Percentiles rank a stretch among this genome's conserved stretches.
phyloP scores from a whole-genome alignment of 2,329 filamentous ascomycete species.

The Colletotrichum euphorbiae region DNA sequence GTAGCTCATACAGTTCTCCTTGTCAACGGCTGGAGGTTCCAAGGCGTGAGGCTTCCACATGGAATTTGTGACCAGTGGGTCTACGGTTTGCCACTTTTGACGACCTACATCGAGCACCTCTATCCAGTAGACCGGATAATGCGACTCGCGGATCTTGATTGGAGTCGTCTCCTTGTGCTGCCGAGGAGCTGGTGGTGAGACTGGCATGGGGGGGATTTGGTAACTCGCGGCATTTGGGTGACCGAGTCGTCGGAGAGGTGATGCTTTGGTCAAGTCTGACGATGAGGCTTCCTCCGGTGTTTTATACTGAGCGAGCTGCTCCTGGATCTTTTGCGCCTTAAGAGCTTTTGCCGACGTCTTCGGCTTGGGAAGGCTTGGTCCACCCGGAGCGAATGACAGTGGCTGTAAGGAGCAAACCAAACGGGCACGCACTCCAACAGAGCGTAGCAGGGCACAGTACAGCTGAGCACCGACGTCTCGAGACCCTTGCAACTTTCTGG shows the following conservation, averaged over 20 bases:
- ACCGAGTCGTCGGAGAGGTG: constrained; percentile 62
- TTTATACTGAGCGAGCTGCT: constrained; percentile 56
- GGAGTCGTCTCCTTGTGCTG: constrained; percentile 45
- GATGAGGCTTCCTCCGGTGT: constrained; percentile 35
- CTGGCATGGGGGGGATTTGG: constrained; percentile 57
- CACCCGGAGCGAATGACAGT: constrained; percentile 73
- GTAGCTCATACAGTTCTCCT: constrained; percentile 82
- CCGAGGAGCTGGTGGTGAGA: constrained; percentile 51
- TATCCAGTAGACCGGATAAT: constrained; percentile 92
- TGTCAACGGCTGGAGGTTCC: constrained; percentile 85
- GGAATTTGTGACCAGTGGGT: constrained; percentile 82
- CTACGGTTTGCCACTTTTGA: constrained; percentile 92
- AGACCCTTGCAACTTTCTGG: constrained; percentile 79
- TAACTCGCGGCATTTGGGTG: constrained; percentile 67
- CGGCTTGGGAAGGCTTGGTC: constrained; percentile 60
- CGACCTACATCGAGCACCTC: constrained; percentile 88
- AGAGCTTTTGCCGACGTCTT: constrained; percentile 47
- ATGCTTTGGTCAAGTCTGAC: constrained; percentile 48
- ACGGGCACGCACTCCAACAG: constrained; percentile 83
- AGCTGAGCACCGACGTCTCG: constrained; percentile 91
- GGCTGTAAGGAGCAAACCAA: constrained; percentile 92
- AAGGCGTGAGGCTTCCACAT: constrained; percentile 81
- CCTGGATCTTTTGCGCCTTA: constrained; percentile 51
- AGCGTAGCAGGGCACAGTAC: constrained; percentile 87
- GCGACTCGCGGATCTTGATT: constrained; percentile 72